Evolutionary conservation across 73 alveolate genomes (phyloP), one percentile per base, ranked within the genome.

Genomic region (Stentor coeruleus): DNA sequence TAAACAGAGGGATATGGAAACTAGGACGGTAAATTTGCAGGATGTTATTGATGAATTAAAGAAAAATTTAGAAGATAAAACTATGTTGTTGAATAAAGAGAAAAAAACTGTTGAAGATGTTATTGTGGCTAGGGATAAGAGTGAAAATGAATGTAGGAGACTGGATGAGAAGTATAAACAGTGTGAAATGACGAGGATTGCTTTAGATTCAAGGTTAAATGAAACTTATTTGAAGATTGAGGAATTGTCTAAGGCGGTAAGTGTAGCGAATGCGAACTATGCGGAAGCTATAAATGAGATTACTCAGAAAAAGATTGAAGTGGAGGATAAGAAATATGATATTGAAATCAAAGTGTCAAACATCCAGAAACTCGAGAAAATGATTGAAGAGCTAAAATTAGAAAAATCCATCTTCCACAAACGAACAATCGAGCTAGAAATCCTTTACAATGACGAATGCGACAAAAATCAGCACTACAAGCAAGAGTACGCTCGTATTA

Each of bases 1-100:
- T 11, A 49, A 85, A 1, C 40, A 82, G 15, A 58, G 31, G 82
- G 83, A 58, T 76, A 74, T n/a, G 91, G 76, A 31, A 76, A 82
- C 38, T 49, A 82, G 57, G 82, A 86, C 81, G 88, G 92, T 3
- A 41, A 85, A 14, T 30, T 89, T 1, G 28, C 91, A 38, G 82
- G 86, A 76, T 85, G 90, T 28, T 81, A 85, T 14, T 90, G 86
- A 60, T 72, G 91, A 58, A 60, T 20, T 49, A 11, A 6, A 49
- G 20, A 49, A 20, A 49, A 49, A 6, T 20, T 20, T 49, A 20
- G 66, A 49, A 6, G 6, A 11, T 11, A 49, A 49, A 49, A 11
- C 66, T 49, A 6, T 11, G 20, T 20, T 11, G 66, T 20, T 49
- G 28, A 11, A 11, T 49, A 49, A 49, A 49, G 66, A 49, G 28